Evolutionary conservation across 805 yeast genomes (phyloP).

Genomic region (Ogataea zsoltii): DNA sequence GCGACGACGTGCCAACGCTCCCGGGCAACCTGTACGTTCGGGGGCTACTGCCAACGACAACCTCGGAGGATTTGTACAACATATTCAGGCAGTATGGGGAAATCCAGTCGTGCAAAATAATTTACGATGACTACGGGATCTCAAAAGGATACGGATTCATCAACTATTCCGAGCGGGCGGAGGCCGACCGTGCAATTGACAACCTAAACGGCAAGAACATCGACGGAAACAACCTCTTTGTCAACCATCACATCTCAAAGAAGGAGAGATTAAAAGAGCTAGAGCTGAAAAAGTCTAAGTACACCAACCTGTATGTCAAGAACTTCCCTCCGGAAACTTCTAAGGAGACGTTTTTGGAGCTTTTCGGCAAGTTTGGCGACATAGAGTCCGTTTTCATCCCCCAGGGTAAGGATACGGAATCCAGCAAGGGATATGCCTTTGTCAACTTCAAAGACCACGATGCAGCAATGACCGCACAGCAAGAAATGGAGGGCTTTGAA

Average conservation of each 20-base stretch:
- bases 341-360: slow-evolving; percentile 39
- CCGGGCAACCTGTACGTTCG: slow-evolving; percentile 62
- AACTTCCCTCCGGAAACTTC: slow-evolving; percentile 44
- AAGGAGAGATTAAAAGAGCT: slow-evolving; percentile 55
- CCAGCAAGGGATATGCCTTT: slow-evolving; percentile 51
- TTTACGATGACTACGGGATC: slow-evolving; percentile 45
- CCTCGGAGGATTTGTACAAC: slow-evolving; percentile 38
- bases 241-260: slow-evolving; percentile 66
- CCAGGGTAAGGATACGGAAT: slow-evolving; percentile 27
- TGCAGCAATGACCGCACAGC: slow-evolving; percentile 50
- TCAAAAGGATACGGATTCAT: slow-evolving; percentile 66
- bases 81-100: slow-evolving; percentile 44
- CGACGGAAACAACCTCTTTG: slow-evolving; percentile 42
- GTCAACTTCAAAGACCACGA: slow-evolving; percentile 50
- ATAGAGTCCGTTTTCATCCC: slow-evolving; percentile 59
- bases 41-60: slow-evolving; percentile 43
- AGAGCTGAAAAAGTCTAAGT: slow-evolving; percentile 46
- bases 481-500: slow-evolving; percentile 45
- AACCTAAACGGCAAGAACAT: slow-evolving; percentile 30
- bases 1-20: slow-evolving; percentile 19
- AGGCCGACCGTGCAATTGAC: slow-evolving; percentile 64
- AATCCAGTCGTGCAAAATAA: slow-evolving; percentile 46
- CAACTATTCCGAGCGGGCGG: slow-evolving; percentile 54
- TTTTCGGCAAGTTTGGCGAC: slow-evolving; percentile 48
- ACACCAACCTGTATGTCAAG: slow-evolving; percentile 54